Percentiles rank a stretch among this genome's conserved stretches.
These are phyloP conservation scores for Talaromyces borbonicus DNA, from an alignment of 495 filamentous ascomycete species.

Conservation along the genomic window DNA sequence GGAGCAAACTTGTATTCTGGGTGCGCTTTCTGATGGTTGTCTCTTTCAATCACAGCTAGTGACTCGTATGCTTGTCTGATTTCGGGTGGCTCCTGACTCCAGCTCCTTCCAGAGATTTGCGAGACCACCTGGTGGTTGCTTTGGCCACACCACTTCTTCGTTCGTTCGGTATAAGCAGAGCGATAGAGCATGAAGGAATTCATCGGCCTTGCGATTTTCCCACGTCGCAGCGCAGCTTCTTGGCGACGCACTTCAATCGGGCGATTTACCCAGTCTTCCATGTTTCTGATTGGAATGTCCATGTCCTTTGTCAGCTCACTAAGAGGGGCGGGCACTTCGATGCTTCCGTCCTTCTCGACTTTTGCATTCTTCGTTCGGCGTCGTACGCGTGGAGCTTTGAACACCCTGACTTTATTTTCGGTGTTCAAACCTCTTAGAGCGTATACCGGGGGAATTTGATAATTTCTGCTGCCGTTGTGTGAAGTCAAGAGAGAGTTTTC, in stretches of 20 bases:
- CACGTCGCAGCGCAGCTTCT: slow-evolving; percentile 63
- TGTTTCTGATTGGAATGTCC: slow-evolving; percentile 60
- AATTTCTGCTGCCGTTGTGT: not conserved
- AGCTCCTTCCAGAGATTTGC: slow-evolving; percentile 70
- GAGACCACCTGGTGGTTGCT: slow-evolving; percentile 96
- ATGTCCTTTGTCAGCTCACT: slow-evolving; percentile 67
- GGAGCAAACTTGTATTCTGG: slow-evolving; percentile 95
- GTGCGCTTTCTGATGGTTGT: slow-evolving; percentile 77
- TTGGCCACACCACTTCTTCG: slow-evolving; percentile 71
- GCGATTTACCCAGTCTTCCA: slow-evolving; percentile 73
- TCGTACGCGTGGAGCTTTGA: slow-evolving; percentile 25
- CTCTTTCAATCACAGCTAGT: slow-evolving; percentile 70
- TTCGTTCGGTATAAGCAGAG: slow-evolving; percentile 80
- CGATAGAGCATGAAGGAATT: slow-evolving; percentile 99
- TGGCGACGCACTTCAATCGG: slow-evolving; percentile 50
- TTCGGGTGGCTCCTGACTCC: slow-evolving; percentile 66
- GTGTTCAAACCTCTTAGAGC: not conserved
- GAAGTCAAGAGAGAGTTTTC: slow-evolving; percentile 3
- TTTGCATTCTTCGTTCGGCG: slow-evolving; percentile 26
- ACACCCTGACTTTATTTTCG: slow-evolving; percentile 18
- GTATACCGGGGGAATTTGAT: slow-evolving; percentile 3
- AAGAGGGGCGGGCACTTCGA: slow-evolving; percentile 56
- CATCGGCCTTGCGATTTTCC: slow-evolving; percentile 85
- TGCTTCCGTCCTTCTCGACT: slow-evolving; percentile 42
- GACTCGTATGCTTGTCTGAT: slow-evolving; percentile 72